A percentile compares a stretch with the other conserved stretches of the same genome.
Evolutionary conservation across 768 basidiomycete species (phyloP).

Genomic region (Pisolithus orientalis): DNA sequence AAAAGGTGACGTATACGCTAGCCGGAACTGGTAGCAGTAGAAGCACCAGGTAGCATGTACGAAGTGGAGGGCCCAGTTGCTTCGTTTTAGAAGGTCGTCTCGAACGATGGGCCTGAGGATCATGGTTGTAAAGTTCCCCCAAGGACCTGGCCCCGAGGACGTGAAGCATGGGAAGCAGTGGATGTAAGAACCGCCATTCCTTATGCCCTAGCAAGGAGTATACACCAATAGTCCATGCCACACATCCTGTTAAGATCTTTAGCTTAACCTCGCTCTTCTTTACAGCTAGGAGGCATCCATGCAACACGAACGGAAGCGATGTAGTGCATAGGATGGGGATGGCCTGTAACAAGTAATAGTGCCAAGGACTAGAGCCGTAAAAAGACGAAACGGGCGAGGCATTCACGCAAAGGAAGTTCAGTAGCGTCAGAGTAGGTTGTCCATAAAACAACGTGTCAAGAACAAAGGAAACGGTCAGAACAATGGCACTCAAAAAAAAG

Average conservation of each 20-base stretch:
- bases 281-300: slow-evolving; percentile 44
- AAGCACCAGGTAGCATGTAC: slow-evolving; percentile 31
- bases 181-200: slow-evolving; percentile 97
- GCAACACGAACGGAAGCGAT: slow-evolving; percentile 63
- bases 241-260: slow-evolving; percentile 40
- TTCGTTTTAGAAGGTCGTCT: neutral
- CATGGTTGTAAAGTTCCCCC: slow-evolving; percentile 35
- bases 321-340: slow-evolving; percentile 78
- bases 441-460: slow-evolving; percentile 73
- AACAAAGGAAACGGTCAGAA: slow-evolving; percentile 28
- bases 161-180: slow-evolving; percentile 79
- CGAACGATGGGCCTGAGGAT: neutral
- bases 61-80: slow-evolving; percentile 2
- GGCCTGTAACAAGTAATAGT: slow-evolving; percentile 85
- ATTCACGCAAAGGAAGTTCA: slow-evolving; percentile 82
- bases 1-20: slow-evolving; percentile 61
- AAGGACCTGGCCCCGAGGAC: slow-evolving; percentile 72
- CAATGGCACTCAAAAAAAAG: slow-evolving; percentile 10
- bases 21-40: slow-evolving; percentile 53
- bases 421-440: slow-evolving; percentile 59
- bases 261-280: slow-evolving; percentile 21
- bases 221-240: slow-evolving; percentile 56
- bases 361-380: slow-evolving; percentile 82
- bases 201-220: slow-evolving; percentile 89
- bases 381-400: slow-evolving; percentile 83